Percentiles rank a stretch among this genome's conserved stretches.
These are phyloP conservation scores for Coccomyxa subellipsoidea DNA, from an alignment of 163 green algal genomes.

Conservation along the genomic window DNA sequence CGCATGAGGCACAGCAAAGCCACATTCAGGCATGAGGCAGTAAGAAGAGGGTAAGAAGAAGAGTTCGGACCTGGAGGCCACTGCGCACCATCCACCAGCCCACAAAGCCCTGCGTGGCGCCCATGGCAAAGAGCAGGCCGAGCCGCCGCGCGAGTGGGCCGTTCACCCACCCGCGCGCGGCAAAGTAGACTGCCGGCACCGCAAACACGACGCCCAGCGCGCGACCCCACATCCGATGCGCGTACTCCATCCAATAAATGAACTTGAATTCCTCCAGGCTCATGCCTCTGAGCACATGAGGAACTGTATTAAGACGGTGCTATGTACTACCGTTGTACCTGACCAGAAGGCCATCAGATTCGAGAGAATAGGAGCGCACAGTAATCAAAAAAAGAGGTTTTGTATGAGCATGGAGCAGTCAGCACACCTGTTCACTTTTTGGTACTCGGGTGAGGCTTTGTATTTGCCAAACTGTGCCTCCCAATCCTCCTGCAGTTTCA, in stretches of 20 bases:
- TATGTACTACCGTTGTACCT: no score
- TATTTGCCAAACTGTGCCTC: conserved; percentile 92
- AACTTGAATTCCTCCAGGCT: conserved; percentile 98
- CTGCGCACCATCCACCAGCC: conserved; percentile 99
- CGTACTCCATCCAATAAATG: conserved; percentile 96
- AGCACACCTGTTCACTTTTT: conserved; percentile 38
- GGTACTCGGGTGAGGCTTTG: conserved; percentile 82
- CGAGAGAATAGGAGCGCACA: not conserved
- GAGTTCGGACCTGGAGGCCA: conserved; percentile 57
- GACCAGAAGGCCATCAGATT: no score
- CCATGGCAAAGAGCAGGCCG: conserved; percentile 87
- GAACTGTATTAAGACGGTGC: no score
- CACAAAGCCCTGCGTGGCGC: conserved; percentile 92
- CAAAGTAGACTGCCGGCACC: conserved; percentile 80
- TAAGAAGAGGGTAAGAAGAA: not conserved
- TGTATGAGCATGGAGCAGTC: not conserved
- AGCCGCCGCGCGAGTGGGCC: conserved; percentile 70
- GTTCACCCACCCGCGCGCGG: conserved; percentile 64
- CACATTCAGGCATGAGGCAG: no score
- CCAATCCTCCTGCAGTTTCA: conserved; percentile 66
- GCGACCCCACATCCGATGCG: conserved; percentile 93
- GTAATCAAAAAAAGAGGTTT: not conserved
- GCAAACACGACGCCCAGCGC: conserved; percentile 82
- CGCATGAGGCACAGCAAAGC: no score
- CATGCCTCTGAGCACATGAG: conserved; percentile 63